Evolutionary conservation across 495 filamentous ascomycete species (phyloP).

Genomic region (Talaromyces nanjingensis): DNA sequence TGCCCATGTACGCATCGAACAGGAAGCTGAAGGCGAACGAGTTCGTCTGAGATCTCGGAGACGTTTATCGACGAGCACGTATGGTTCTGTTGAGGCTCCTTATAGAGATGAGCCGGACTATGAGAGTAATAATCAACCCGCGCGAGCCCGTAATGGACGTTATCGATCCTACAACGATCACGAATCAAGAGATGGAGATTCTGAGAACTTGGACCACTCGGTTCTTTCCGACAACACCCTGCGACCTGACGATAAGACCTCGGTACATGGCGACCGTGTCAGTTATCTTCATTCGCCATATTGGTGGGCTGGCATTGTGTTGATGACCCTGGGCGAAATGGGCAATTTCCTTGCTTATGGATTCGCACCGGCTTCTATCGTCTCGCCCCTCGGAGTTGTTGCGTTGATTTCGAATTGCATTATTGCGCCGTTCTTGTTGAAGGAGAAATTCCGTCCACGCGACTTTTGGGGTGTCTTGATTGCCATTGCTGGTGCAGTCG

Average conservation of each 20-base stretch:
- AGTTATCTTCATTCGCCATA: constrained; percentile 86
- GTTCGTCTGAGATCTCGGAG: constrained; percentile 21
- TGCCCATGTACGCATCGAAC: constrained; percentile 73
- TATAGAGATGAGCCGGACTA: constrained; percentile 17
- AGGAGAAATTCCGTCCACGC: constrained; percentile 77
- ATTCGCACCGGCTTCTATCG: constrained; percentile 96
- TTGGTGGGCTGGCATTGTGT: constrained; percentile 88
- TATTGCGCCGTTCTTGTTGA: constrained; percentile 87
- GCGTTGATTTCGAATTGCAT: constrained; percentile 93
- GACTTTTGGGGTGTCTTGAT: constrained; percentile 85
- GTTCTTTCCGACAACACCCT: constrained; percentile 34
- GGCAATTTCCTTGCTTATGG: constrained; percentile 98
- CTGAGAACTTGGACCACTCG: constrained; percentile 22
- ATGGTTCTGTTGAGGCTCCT: constrained; percentile 27
- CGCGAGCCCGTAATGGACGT: constrained; percentile 9
- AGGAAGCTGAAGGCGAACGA: constrained; percentile 50
- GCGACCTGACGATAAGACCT: constrained; percentile 26
- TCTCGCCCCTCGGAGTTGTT: constrained; percentile 92
- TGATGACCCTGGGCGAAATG: constrained; percentile 89
- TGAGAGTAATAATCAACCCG: constrained; percentile 20
- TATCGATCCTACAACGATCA: constrained; percentile 13
- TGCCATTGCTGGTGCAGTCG: constrained; percentile 80
- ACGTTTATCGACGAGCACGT: constrained; percentile 15
- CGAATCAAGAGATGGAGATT: constrained; percentile 9
- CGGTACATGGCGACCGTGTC: constrained; percentile 29